phyloP scores from a whole-genome alignment of 257 asterid genomes.

The Leptodermis oblonga region DNA sequence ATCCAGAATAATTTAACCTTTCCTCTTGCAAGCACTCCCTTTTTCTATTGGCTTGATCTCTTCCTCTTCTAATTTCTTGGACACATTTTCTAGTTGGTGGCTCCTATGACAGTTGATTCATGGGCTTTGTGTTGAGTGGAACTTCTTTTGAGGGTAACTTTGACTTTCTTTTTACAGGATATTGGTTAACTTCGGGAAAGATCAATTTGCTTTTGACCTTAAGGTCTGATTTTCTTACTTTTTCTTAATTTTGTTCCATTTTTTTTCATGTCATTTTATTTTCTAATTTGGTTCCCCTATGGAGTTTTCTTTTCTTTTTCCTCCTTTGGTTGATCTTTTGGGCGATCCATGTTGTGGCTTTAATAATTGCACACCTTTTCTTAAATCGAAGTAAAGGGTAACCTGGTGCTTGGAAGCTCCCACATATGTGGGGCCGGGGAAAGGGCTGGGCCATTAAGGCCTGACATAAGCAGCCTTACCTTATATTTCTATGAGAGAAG shows the following conservation, averaged over 20 bases:
- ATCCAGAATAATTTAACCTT: background rate
- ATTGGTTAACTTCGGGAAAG: conserved; percentile 80
- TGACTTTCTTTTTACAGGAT: conserved; percentile 59
- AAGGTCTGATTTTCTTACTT: conserved; percentile 46
- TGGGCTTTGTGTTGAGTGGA: background rate
- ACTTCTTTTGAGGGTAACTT: conserved; percentile 19
- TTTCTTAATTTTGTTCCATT: background rate
- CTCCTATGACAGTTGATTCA: background rate
- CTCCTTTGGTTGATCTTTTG: background rate
- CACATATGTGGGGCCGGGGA: no score
- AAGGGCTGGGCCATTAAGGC: no score
- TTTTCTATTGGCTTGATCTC: background rate
- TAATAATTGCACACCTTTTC: background rate
- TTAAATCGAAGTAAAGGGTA: background rate
- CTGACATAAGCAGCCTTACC: no score
- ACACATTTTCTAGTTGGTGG: background rate
- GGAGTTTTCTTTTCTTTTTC: background rate
- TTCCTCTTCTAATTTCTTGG: background rate
- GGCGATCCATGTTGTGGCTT: background rate
- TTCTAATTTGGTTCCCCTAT: background rate
- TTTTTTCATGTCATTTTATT: background rate
- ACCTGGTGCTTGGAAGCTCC: no score
- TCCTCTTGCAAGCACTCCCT: background rate
- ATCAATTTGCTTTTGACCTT: conserved; percentile 70
- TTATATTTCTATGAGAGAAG: no score